Evolutionary conservation across 371 early-diverging fungal genomes (phyloP).

Genomic region (Entomophthora muscae): DNA sequence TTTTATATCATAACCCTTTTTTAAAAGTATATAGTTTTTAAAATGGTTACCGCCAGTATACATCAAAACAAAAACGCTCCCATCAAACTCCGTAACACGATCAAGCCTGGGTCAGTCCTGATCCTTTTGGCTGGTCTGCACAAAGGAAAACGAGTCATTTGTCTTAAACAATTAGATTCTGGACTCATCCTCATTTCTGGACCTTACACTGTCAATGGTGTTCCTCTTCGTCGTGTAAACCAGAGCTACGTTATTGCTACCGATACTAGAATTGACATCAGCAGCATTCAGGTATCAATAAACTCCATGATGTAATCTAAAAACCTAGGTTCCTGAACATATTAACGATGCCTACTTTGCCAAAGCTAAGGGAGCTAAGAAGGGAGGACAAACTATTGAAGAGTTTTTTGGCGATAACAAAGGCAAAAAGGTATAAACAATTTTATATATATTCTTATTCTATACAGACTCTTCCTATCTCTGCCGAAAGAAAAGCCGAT

Average conservation of each 20-base stretch:
- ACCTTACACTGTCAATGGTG: conserved; percentile 95
- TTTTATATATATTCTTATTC: not conserved
- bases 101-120: conserved; percentile 94
- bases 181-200: conserved; percentile 95
- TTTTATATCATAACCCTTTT: no score
- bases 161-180: conserved; percentile 87
- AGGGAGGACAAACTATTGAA: conserved; percentile 58
- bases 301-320: not conserved
- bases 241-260: conserved; percentile 97
- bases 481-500: conserved; percentile 51
- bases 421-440: not conserved
- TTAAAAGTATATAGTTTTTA: no score
- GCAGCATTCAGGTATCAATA: conserved; percentile 38
- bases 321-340: conserved; percentile 39
- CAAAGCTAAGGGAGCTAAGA: conserved; percentile 47
- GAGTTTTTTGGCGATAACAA: conserved; percentile 59
- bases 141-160: conserved; percentile 96
- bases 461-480: conserved; percentile 41
- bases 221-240: conserved; percentile 94
- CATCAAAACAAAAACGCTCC: no score
- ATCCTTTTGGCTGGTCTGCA: conserved; percentile 92
- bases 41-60: no score
- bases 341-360: conserved; percentile 90
- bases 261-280: conserved; percentile 87
- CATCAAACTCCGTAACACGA: conserved; percentile 63